Evolutionary conservation across 2,329 filamentous ascomycete species (phyloP), one percentile per base, ranked within the genome.

Genomic region (Sporothrix luriei): DNA sequence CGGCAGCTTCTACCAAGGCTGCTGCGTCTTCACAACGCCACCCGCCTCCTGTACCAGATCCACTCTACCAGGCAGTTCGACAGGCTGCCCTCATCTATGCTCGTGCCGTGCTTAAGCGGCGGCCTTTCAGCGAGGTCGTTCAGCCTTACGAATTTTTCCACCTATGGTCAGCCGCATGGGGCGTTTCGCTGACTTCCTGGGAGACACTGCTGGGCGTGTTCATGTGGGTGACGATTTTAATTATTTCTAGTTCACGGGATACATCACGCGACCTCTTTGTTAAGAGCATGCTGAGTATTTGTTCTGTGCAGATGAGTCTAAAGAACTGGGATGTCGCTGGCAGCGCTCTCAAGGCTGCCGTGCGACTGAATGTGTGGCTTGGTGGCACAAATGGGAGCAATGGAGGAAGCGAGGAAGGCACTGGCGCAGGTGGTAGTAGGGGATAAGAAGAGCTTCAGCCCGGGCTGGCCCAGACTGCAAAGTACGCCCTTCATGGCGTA

Each of bases 141-240:
- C 77, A 76, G 3, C 71, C 77, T 3, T 71, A 74, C 10, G 81
- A 84, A 55, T 81, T 84, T 69, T 69, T 78, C 11, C 74, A 75
- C 55, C 78, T 86, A 5, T 87, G 84, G 84, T 77, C 76, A 16
- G 79, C 79, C 2, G 77, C 81, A 13, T 85, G 84, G 84, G 77
- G 79, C 21, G 80, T 84, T 4, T 79, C 82, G 1, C 76, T 85
- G 46, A 75, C 80, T 2, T 78, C 77, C 5, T 85, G 84, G 83
- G 81, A 82, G 70, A 75, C 77, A 2, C 77, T 83, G 29, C 76
- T 84, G 16, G 84, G 84, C 43, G 79, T 87, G 16, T 83, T 83
- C 68, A 76, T 80, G 65, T 86, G 84, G 84, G 76, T 84, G 29
- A 76, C 82, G 72, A 71, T 84, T 61, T 78, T 80, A 10, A 75